A percentile compares a stretch with the other conserved stretches of the same genome.
These are phyloP conservation scores for Ganoderma lucidum DNA, from an alignment of 1,284 basidiomycete genomes.

Conservation along the genomic window DNA sequence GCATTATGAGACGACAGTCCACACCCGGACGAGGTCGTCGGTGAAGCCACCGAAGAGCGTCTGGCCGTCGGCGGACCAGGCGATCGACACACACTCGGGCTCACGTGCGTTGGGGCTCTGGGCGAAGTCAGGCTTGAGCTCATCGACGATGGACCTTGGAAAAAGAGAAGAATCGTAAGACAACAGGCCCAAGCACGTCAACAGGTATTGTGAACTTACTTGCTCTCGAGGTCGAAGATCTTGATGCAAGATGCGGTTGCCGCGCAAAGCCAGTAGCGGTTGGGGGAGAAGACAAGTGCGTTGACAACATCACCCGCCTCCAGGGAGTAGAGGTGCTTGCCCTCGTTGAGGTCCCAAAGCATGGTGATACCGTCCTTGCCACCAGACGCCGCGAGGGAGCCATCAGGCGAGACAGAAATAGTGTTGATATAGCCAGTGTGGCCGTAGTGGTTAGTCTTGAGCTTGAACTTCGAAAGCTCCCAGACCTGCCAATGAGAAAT, in stretches of 20 bases:
- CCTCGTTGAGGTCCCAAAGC: constrained; percentile 99
- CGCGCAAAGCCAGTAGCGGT: constrained; percentile 99
- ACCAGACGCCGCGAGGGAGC: constrained; percentile 98
- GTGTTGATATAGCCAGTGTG: constrained; percentile 99
- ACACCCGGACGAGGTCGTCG: constrained; percentile 91
- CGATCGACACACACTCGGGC: constrained; percentile 97
- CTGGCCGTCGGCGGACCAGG: constrained; percentile 99
- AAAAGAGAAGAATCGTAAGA: constrained; percentile 7
- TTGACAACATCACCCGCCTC: constrained; percentile 99
- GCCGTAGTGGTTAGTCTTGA: constrained; percentile 99
- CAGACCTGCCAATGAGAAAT: constrained; percentile 78
- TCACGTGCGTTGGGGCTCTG: constrained; percentile 84
- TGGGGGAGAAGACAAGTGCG: constrained; percentile 99
- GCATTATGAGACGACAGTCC: constrained; percentile 84
- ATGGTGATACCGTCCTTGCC: constrained; percentile 99
- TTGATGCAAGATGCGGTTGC: constrained; percentile 98
- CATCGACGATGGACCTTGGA: constrained; percentile 94
- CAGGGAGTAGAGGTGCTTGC: constrained; percentile 99
- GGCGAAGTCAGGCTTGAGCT: constrained; percentile 94
- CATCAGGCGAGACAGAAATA: constrained; percentile 98
- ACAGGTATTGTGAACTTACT: constrained; percentile 62
- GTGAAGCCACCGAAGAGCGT: constrained; percentile 97
- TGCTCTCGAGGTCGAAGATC: constrained; percentile 99
- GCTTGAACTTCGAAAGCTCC: constrained; percentile 99
- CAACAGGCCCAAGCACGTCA: constrained; percentile 1